phyloP scores from a whole-genome alignment of 2,329 filamentous ascomycete species.

The Colletotrichum sp. region DNA sequence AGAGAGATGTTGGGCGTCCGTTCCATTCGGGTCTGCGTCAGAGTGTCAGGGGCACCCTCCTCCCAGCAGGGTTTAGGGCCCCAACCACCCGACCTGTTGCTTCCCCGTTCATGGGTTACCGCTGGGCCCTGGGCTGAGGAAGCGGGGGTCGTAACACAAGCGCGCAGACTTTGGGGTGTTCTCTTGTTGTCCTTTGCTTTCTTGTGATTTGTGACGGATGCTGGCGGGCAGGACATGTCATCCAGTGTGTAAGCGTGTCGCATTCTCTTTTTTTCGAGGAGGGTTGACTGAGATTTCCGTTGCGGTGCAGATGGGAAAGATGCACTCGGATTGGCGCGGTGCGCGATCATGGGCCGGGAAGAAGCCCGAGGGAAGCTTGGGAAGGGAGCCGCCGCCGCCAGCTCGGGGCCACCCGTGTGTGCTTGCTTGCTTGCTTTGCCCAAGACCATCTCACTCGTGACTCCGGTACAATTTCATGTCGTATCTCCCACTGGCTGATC shows the following conservation, averaged over 20 bases:
- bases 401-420: not conserved
- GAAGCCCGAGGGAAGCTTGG: not conserved
- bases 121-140: not conserved
- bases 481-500: not conserved
- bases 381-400: not conserved
- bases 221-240: not conserved
- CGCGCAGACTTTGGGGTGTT: not conserved
- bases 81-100: not conserved
- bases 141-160: not conserved
- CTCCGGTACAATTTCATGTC: not conserved
- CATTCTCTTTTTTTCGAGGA: not conserved
- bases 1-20: not conserved
- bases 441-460: not conserved
- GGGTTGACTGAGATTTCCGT: not conserved
- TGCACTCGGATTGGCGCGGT: not conserved
- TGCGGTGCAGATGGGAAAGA: not conserved
- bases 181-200: not conserved
- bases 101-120: conserved; percentile 2
- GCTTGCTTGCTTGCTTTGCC: not conserved
- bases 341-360: not conserved
- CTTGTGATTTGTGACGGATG: not conserved
- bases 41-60: not conserved
- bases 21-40: not conserved
- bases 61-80: conserved; percentile 2
- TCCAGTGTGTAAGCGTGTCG: not conserved